Evolutionary conservation across 106 monocot species (phyloP).

Genomic region (Triglochin maritima): DNA sequence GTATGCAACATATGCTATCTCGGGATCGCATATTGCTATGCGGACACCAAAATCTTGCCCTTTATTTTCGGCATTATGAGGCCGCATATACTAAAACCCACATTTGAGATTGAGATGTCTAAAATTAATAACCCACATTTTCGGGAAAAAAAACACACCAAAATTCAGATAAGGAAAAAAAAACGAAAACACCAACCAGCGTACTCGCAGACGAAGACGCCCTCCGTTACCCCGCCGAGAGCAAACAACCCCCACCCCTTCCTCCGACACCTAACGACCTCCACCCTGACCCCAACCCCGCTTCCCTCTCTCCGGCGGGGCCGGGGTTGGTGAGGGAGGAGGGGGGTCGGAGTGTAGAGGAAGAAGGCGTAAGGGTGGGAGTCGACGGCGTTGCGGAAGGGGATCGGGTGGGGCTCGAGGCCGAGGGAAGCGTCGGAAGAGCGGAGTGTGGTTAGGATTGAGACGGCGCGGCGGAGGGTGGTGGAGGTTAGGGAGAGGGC

Average conservation of each 20-base stretch:
- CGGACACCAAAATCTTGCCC: too few species aligned
- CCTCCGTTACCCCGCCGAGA: background rate
- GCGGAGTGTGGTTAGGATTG: slow-evolving; percentile 2
- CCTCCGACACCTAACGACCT: background rate
- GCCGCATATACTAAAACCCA: too few species aligned
- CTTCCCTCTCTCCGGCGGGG: background rate
- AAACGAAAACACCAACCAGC: background rate
- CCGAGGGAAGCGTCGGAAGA: slow-evolving; percentile 17
- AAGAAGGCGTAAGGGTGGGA: slow-evolving; percentile 7
- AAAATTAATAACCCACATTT: background rate
- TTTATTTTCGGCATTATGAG: too few species aligned
- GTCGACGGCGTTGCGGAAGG: slow-evolving; percentile 9
- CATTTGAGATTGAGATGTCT: background rate
- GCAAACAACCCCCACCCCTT: slow-evolving; percentile 23
- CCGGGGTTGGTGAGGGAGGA: background rate
- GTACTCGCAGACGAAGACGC: slow-evolving; percentile 22
- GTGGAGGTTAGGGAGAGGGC: slow-evolving; percentile 17
- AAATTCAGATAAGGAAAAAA: background rate
- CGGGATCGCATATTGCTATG: too few species aligned
- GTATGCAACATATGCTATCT: too few species aligned
- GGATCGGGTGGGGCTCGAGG: slow-evolving; percentile 21
- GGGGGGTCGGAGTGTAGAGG: slow-evolving; percentile 12
- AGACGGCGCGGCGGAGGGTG: slow-evolving; percentile 4
- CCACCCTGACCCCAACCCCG: background rate
- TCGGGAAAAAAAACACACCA: background rate